phyloP scores from a whole-genome alignment of 83 land plant genomes.

The Picea abies region DNA sequence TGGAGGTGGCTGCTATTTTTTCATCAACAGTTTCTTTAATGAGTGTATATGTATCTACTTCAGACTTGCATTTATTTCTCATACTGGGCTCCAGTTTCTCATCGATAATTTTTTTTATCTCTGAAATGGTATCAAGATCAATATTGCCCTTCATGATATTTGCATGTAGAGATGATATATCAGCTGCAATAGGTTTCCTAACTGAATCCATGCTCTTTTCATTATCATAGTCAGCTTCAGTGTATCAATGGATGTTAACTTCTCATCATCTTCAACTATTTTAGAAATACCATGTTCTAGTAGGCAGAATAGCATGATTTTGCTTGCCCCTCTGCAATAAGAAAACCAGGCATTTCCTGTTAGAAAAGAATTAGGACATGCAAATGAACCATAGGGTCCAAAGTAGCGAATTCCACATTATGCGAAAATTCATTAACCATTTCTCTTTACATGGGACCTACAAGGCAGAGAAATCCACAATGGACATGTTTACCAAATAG shows the following conservation, averaged over 20 bases:
- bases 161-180: not conserved
- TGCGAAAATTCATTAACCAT: not conserved
- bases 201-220: not conserved
- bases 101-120: not conserved
- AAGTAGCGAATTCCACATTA: not conserved
- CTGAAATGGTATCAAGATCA: not conserved
- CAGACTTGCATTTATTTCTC: not conserved
- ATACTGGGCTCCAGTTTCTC: not conserved
- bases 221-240: not conserved
- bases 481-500: too few relatives aligned
- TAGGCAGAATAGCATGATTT: not conserved
- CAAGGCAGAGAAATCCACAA: not conserved
- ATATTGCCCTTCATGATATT: not conserved
- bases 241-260: not conserved
- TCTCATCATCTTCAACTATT: conserved; percentile 6
- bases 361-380: not conserved
- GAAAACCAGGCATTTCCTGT: not conserved
- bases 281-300: not conserved
- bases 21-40: not conserved
- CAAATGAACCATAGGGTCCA: too few relatives aligned
- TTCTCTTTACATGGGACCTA: not conserved
- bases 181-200: too few relatives aligned
- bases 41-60: not conserved
- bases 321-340: conserved; percentile 6
- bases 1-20: not conserved